Evolutionary conservation across 1,284 basidiomycete species (phyloP), one percentile per base, ranked within the genome.

Genomic region (Ceratorhiza oryzae-sativae): DNA sequence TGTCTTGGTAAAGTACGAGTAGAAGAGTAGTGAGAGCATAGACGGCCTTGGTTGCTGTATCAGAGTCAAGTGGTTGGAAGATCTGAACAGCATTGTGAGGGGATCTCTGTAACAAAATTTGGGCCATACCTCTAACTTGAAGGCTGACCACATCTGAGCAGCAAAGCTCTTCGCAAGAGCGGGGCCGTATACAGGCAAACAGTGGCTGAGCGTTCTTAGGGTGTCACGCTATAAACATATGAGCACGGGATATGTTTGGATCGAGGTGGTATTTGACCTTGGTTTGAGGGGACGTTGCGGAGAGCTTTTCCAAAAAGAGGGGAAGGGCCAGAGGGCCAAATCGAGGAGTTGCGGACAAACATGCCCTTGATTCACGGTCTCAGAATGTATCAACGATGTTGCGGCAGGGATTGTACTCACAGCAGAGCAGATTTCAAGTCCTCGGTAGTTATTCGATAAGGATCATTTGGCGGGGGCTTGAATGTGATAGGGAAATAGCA

Each of bases 401-500:
- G 5, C 9, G n/a, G 15, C 9, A 49, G 25, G 13, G 15, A 49
- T 6, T 20, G 13, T 27, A 56, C 58, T 48, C 77, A 91, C 92
- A 89, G 84, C 18, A 99, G 84, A 0, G 90, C 85, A 45, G 82
- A 77, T 77, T 92, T 92, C 41, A 99, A 86, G 78, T 98, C 93
- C 51, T 97, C 93, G 0, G 93, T 86, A 1, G 90, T 93, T 75
- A 99, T 97, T 6, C 93, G 92, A 79, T 97, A 97, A 2, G 95
- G 94, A 78, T 98, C 96, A 76, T 96, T 92, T 0, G 95, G 92
- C 5, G 96, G 95, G 12, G 96, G 95, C 65, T 92, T 88, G 83
- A 98, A 99, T 0, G 95, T 95, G 76, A 99, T 99, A 0, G 97
- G 97, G 81, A 98, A 99, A 81, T 99, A 99, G 81, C 97, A 99